Base-by-base conservation (phyloP, 2,329 filamentous ascomycete species). In the Fusarium mexicanum region DNA sequence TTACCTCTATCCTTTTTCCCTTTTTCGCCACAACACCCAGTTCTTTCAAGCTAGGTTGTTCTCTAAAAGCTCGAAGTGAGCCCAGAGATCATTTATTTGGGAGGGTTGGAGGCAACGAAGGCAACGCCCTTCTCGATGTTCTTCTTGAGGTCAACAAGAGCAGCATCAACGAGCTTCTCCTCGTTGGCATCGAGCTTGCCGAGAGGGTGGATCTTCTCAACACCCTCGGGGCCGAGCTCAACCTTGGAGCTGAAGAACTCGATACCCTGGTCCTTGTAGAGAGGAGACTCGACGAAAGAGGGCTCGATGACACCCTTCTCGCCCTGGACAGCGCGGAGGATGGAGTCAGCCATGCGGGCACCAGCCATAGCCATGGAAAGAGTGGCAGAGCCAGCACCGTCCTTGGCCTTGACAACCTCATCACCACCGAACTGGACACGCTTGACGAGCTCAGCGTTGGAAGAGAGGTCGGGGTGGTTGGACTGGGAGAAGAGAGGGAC, bases 281-380 rank as follows among this genome's bases (percentile, higher is more conserved):
- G 91, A 75, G 96, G 95, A 84, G 93, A 96, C 87, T 99, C 95
- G 82, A 99, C 95, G 81, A 98, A 99, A 74, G 96, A 95, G 79
- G 95, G 95, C 92, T 99, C 96, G 77, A 97, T 84, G 80, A 99
- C 93, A 83, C 94, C 94, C 91, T 95, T 96, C 91, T 97, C 92
- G 84, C 96, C 96, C 86, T 97, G 91, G 69, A 93, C 88, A 80
- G 96, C 96, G 86, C 94, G 95, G 86, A 99, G 93, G 80, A 99
- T 88, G 79, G 93, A 94, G 89, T 98, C 95, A 79, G 96, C 94
- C 86, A 92, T 88, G 85, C 90, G 90, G 82, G 90, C 90, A 84
- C 96, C 96, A 78, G 96, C 96, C 91, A 98, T 96, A 82, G 96
- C 96, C 96, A 99, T 99, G 88, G 95, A 98, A 80, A 98, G 93